Evolutionary conservation across 495 filamentous ascomycete species (phyloP).

Genomic region (Cercophora scortea): DNA sequence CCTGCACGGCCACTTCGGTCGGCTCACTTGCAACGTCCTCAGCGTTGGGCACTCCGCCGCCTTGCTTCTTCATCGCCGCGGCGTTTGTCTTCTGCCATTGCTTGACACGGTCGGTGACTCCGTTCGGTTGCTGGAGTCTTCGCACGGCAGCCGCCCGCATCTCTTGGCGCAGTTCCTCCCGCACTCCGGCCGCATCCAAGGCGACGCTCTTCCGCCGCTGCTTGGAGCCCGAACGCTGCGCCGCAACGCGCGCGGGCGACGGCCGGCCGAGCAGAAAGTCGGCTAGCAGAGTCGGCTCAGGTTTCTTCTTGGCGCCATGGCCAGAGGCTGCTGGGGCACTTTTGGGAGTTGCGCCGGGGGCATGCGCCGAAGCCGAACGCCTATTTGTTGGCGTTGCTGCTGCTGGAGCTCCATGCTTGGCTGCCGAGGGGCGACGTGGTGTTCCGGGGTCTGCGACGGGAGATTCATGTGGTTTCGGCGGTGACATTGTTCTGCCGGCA

Average conservation of each 20-base stretch:
- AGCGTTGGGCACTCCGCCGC: constrained; percentile 25
- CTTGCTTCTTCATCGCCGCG: constrained; percentile 37
- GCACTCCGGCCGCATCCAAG: constrained; percentile 29
- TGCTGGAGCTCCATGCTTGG: constrained; percentile 15
- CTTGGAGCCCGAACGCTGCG: constrained; percentile 28
- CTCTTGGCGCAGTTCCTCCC: constrained; percentile 35
- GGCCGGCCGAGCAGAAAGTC: constrained; percentile 49
- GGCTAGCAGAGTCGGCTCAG: constrained; percentile 38
- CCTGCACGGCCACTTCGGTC: constrained; percentile 33
- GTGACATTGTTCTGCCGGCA: constrained; percentile 20
- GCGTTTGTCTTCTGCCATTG: constrained; percentile 69
- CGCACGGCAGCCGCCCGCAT: constrained; percentile 41
- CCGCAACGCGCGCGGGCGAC: constrained; percentile 34
- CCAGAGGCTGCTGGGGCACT: constrained; percentile 29
- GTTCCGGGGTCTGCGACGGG: constrained; percentile 8
- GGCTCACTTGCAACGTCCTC: constrained; percentile 33
- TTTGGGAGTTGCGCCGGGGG: constrained; percentile 26
- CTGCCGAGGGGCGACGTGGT: constrained; percentile 8
- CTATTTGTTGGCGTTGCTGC: constrained; percentile 18
- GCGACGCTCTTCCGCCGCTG: constrained; percentile 35
- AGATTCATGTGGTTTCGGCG: constrained; percentile 17
- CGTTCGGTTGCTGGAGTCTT: constrained; percentile 39
- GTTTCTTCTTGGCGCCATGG: constrained; percentile 24
- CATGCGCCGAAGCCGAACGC: constrained; percentile 12
- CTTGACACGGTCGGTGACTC: constrained; percentile 60